phyloP scores from a whole-genome alignment of 371 early-diverging fungal species.

The Umbelopsis sp. region DNA sequence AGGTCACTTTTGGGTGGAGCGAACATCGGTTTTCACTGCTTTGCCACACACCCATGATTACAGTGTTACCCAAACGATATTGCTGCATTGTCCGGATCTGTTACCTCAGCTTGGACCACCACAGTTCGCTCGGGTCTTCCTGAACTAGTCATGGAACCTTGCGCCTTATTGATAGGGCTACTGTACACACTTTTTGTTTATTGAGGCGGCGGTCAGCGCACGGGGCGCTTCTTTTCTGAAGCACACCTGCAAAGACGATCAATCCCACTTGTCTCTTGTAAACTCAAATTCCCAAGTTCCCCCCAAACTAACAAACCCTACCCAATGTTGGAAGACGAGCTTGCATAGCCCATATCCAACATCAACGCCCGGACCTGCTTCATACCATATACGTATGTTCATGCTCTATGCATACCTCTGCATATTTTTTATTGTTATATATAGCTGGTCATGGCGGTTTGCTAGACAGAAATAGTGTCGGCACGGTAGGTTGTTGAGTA shows the following conservation, averaged over 20 bases:
- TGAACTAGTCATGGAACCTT: background rate
- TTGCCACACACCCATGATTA: slow-evolving; percentile 1
- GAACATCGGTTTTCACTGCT: background rate
- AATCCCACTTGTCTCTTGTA: background rate
- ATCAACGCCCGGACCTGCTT: no score
- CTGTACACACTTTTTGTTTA: background rate
- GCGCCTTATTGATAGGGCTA: background rate
- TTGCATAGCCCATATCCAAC: no score
- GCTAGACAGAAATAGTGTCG: background rate
- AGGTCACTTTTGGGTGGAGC: background rate
- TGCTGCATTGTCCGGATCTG: background rate
- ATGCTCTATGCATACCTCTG: background rate
- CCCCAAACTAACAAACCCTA: no score
- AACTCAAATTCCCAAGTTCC: no score
- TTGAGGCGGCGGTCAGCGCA: background rate
- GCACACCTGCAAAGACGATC: background rate
- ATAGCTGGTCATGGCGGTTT: background rate
- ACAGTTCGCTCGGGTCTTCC: background rate
- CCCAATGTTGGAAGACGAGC: no score
- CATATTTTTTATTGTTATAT: slow-evolving; percentile 1
- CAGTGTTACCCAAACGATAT: background rate
- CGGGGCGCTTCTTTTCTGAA: slow-evolving; percentile 4
- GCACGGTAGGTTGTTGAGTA: background rate
- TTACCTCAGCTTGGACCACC: background rate
- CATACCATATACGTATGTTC: no score